A percentile compares a stretch with the other conserved stretches of the same genome.
Evolutionary conservation across 495 filamentous ascomycete genomes (phyloP).

Genomic region (Penicillium pulvis): DNA sequence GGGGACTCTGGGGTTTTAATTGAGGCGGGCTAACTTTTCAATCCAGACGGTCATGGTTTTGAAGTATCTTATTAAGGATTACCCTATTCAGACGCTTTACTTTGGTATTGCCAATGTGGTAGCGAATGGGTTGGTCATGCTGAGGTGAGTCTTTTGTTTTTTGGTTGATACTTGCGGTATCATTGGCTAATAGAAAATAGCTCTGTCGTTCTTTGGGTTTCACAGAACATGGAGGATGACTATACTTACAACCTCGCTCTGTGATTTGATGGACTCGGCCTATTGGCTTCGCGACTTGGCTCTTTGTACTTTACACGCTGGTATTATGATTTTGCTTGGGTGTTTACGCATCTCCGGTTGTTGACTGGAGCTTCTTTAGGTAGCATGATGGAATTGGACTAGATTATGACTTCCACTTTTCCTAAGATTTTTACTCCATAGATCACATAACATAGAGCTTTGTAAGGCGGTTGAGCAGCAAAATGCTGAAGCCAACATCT

Average conservation of each 20-base stretch:
- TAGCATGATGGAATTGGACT: constrained; percentile 21
- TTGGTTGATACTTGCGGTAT: neutral
- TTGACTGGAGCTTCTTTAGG: constrained; percentile 16
- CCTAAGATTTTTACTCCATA: neutral
- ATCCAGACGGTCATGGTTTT: constrained; percentile 77
- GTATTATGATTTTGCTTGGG: constrained; percentile 20
- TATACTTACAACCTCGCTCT: constrained; percentile 95
- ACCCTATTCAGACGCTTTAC: constrained; percentile 80
- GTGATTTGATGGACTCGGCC: constrained; percentile 35
- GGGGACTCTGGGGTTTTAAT: neutral
- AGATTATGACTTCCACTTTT: constrained; percentile 2
- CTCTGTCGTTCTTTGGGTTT: constrained; percentile 90
- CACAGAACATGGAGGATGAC: constrained; percentile 99
- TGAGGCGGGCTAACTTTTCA: neutral
- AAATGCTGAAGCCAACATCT: neutral
- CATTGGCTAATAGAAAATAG: constrained; percentile 43
- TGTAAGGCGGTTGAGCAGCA: too few relatives aligned
- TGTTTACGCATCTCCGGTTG: constrained; percentile 18
- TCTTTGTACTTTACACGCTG: constrained; percentile 27
- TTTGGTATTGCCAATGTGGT: constrained; percentile 95
- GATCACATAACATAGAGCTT: neutral
- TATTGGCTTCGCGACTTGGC: constrained; percentile 7
- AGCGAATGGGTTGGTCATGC: constrained; percentile 82
- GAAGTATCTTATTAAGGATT: constrained; percentile 81
- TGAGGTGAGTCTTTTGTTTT: constrained; percentile 63